These are phyloP conservation scores for Miscanthus lutarioriparius DNA, from an alignment of 176 grass and related monocot species.

Conservation along the genomic window DNA sequence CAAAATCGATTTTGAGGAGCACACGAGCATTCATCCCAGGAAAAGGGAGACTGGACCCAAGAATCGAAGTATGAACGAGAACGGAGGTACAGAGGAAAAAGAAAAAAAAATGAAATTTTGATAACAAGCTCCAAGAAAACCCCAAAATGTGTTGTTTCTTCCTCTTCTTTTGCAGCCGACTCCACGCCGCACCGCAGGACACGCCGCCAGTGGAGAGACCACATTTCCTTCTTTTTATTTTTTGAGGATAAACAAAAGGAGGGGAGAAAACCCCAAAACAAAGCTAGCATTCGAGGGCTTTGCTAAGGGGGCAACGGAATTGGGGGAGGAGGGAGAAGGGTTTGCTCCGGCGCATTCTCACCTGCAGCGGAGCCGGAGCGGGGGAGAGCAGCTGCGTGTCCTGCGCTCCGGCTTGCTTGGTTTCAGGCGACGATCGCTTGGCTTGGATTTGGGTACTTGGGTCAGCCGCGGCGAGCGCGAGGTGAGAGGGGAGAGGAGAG, in stretches of 20 bases:
- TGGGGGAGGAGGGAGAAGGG: not conserved
- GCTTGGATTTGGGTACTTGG: not conserved
- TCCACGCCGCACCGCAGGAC: not conserved
- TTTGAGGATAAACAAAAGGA: not conserved
- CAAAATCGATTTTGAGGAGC: not conserved
- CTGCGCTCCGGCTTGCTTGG: not conserved
- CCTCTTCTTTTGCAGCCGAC: not conserved
- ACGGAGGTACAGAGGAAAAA: too few species aligned
- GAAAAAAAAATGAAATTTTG: too few species aligned
- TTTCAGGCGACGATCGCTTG: not conserved
- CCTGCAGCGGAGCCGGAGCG: not conserved
- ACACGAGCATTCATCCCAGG: not conserved
- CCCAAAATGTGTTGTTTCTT: not conserved
- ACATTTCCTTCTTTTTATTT: not conserved
- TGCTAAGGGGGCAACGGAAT: not conserved
- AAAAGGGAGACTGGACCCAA: too few species aligned
- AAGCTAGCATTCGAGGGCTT: constrained; percentile 23
- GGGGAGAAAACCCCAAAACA: not conserved
- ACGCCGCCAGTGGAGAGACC: not conserved
- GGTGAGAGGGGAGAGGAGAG: not conserved
- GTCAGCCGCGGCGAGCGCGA: too few species aligned
- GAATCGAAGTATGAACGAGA: too few species aligned
- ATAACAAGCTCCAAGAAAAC: not conserved
- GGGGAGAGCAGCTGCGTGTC: not conserved
- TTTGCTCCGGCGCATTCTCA: constrained; percentile 6